Percentiles rank a stretch among this genome's conserved stretches.
phyloP scores from a whole-genome alignment of 73 alveolate species.

The Vitrella brassicaformis region DNA sequence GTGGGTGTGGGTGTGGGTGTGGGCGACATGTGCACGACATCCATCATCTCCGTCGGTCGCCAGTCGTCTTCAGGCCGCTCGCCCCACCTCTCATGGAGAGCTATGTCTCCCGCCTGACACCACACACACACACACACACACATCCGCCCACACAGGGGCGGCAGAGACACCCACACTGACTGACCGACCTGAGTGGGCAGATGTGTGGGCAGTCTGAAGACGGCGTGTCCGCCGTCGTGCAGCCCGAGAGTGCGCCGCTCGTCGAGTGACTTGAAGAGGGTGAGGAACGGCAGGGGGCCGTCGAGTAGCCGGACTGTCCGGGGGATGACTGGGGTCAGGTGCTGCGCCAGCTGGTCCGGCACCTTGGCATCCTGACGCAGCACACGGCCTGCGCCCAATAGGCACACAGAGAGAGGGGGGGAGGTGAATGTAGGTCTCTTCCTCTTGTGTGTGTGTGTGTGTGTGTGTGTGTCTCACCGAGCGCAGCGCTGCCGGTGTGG shows the following conservation, averaged over 20 bases:
- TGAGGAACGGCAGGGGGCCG: neutral
- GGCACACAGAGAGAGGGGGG: neutral
- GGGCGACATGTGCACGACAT: no score
- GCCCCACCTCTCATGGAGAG: no score
- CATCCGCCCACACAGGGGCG: no score
- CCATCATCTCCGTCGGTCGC: no score
- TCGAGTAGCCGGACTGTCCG: neutral
- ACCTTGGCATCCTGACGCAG: neutral
- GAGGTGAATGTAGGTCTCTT: neutral
- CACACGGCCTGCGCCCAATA: neutral
- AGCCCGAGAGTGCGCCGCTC: neutral
- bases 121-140: no score
- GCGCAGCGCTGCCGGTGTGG: neutral
- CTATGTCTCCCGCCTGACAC: no score
- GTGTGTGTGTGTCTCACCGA: no score
- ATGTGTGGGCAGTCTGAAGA: neutral
- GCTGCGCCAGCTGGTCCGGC: neutral
- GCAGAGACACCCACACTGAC: no score
- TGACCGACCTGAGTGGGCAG: no score
- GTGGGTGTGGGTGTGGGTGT: no score
- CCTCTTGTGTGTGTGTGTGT: no score
- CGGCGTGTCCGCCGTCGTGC: neutral
- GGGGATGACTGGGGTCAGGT: neutral
- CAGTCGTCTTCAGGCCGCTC: no score
- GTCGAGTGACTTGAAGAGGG: neutral